Conservation (phyloP, 768 basidiomycete genomes). For the Mycena indigotica region DNA sequence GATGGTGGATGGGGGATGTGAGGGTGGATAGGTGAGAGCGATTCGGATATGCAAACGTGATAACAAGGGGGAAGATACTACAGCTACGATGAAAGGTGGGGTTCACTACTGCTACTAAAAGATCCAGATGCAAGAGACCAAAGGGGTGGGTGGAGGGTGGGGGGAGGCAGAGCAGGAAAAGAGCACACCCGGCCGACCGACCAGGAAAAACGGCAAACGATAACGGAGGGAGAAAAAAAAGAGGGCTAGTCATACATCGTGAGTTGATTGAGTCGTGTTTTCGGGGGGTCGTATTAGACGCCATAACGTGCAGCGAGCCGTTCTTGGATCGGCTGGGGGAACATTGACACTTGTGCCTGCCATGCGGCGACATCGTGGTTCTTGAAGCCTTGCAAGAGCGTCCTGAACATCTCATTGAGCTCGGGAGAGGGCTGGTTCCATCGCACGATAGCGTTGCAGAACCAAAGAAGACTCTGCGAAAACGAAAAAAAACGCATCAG, state of each 20-base stretch:
- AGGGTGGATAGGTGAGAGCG: not conserved
- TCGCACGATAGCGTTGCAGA: constrained; percentile 96
- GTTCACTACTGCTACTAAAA: constrained; percentile 41
- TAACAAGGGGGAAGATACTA: constrained; percentile 8
- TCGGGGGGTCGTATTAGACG: constrained; percentile 54
- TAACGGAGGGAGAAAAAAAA: constrained; percentile 9
- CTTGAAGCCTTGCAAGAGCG: constrained; percentile 88
- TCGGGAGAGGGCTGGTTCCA: constrained; percentile 93
- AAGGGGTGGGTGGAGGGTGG: constrained; percentile 2
- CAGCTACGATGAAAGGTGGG: constrained; percentile 23
- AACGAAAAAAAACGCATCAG: constrained; percentile 9
- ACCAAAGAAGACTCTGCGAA: constrained; percentile 88
- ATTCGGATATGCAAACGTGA: too few relatives aligned
- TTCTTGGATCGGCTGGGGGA: constrained; percentile 89
- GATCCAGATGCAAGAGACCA: constrained; percentile 54
- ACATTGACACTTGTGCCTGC: constrained; percentile 77
- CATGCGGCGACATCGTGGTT: constrained; percentile 83
- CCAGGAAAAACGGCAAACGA: constrained; percentile 1
- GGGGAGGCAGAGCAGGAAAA: not conserved
- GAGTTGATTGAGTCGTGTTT: not conserved
- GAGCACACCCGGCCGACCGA: too few relatives aligned
- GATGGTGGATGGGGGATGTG: constrained; percentile 12
- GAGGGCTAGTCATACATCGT: constrained; percentile 16
- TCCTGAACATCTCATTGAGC: constrained; percentile 92
- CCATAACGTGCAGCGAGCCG: constrained; percentile 85